Percentiles rank a stretch among this genome's conserved stretches.
Conservation (phyloP, 2,329 filamentous ascomycete genomes). For the Amesomyces nigricolor region DNA sequence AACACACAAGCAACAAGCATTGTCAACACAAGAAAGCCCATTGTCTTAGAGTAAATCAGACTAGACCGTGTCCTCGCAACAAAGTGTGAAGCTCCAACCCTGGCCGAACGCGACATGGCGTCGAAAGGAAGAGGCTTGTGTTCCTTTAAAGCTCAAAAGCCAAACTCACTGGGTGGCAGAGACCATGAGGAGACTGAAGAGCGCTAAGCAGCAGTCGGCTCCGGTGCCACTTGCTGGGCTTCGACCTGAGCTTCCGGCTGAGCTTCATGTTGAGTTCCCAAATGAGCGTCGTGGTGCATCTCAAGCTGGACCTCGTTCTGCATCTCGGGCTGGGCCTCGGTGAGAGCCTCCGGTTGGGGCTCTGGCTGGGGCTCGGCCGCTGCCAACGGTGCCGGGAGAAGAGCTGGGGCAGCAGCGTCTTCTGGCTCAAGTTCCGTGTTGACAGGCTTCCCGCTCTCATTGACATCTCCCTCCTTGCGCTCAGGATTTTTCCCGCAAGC, state of each 20-base stretch:
- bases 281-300: neutral
- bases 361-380: neutral
- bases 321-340: neutral
- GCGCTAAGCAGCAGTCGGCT: neutral
- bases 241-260: neutral
- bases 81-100: too few relatives aligned
- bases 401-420: neutral
- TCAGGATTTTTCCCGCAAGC: slow-evolving; percentile 44
- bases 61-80: too few relatives aligned
- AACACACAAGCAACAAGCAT: too few relatives aligned
- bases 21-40: too few relatives aligned
- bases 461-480: slow-evolving; percentile 43
- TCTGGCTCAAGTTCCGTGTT: slow-evolving; percentile 31
- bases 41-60: too few relatives aligned
- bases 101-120: too few relatives aligned
- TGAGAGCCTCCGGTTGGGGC: neutral
- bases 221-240: neutral
- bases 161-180: neutral
- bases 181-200: neutral
- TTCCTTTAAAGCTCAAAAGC: neutral
- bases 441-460: slow-evolving; percentile 34
- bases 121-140: neutral
- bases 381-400: neutral
- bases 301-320: neutral
- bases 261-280: neutral